phyloP scores from a whole-genome alignment of 1,139 yeast species.

The Kluyveromyces sp. region DNA sequence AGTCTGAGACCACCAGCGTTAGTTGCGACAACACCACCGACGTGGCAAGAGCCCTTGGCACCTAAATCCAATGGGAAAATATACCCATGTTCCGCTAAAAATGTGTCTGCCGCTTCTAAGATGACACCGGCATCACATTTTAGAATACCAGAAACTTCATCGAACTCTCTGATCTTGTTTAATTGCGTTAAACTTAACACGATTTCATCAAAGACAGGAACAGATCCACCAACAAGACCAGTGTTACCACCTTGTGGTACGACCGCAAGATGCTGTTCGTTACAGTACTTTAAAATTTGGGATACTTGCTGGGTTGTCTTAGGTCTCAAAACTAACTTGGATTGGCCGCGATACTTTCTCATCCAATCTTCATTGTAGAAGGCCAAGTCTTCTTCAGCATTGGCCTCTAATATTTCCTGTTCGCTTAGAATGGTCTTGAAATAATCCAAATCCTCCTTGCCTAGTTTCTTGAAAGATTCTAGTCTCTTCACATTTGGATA shows the following conservation, averaged over 20 bases:
- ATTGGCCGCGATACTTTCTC: slow-evolving; percentile 88
- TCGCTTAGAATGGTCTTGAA: slow-evolving; percentile 53
- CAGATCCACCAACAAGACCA: slow-evolving; percentile 91
- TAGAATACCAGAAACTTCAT: slow-evolving; percentile 69
- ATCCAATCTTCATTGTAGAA: slow-evolving; percentile 91
- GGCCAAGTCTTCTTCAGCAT: slow-evolving; percentile 55
- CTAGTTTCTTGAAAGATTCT: slow-evolving; percentile 38
- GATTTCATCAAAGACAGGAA: slow-evolving; percentile 86
- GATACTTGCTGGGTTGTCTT: slow-evolving; percentile 75
- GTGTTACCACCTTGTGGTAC: slow-evolving; percentile 97
- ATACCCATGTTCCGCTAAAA: slow-evolving; percentile 67
- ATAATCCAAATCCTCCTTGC: slow-evolving; percentile 48
- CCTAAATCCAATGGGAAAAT: slow-evolving; percentile 90
- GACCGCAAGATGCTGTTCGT: slow-evolving; percentile 67
- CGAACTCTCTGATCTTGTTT: slow-evolving; percentile 76
- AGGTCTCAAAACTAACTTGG: slow-evolving; percentile 77
- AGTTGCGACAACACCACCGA: slow-evolving; percentile 90
- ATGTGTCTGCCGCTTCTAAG: slow-evolving; percentile 75
- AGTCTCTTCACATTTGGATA: slow-evolving; percentile 50
- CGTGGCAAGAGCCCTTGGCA: slow-evolving; percentile 91
- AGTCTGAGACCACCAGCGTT: slow-evolving; percentile 90
- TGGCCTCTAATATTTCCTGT: slow-evolving; percentile 41
- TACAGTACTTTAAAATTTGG: slow-evolving; percentile 68
- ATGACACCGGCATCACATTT: slow-evolving; percentile 86
- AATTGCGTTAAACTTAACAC: slow-evolving; percentile 58